phyloP scores from a whole-genome alignment of 371 early-diverging fungal species.

The Actinomucor elegans region DNA sequence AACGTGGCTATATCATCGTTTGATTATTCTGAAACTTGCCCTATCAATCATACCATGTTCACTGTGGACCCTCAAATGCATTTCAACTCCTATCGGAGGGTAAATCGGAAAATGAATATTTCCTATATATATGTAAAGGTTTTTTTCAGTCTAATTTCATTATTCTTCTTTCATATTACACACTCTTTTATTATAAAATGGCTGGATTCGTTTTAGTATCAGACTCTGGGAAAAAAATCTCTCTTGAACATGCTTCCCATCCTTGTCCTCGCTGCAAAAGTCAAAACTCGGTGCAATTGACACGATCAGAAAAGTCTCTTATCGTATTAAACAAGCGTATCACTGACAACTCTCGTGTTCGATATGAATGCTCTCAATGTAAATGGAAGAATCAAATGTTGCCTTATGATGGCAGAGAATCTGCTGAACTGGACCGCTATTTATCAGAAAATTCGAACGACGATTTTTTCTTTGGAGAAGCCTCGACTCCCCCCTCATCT shows the following conservation, averaged over 20 bases:
- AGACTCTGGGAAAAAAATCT: slow-evolving; percentile 36
- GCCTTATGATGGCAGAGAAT: slow-evolving; percentile 27
- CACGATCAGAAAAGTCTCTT: slow-evolving; percentile 35
- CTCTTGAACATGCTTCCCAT: slow-evolving; percentile 36
- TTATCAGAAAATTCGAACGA: slow-evolving; percentile 23
- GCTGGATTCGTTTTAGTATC: slow-evolving; percentile 25
- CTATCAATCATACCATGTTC: slow-evolving; percentile 1
- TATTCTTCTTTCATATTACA: not conserved
- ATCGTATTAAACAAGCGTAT: slow-evolving; percentile 35
- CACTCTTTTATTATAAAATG: slow-evolving; percentile 9
- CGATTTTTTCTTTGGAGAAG: slow-evolving; percentile 13
- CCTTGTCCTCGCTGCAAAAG: slow-evolving; percentile 37
- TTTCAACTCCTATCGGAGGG: no score
- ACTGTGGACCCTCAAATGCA: not conserved
- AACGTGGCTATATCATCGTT: slow-evolving; percentile 10
- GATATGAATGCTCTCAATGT: slow-evolving; percentile 42
- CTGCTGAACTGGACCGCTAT: slow-evolving; percentile 25
- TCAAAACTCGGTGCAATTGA: slow-evolving; percentile 34
- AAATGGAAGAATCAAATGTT: slow-evolving; percentile 41
- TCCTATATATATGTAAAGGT: not conserved
- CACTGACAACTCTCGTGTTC: slow-evolving; percentile 31
- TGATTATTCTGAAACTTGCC: slow-evolving; percentile 14
- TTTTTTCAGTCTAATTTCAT: not conserved
- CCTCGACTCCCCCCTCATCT: slow-evolving; percentile 14
- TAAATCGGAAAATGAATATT: no score